Evolutionary conservation across 2,329 filamentous ascomycete species (phyloP), one percentile per base, ranked within the genome.

Genomic region (Trichophyton equinum): DNA sequence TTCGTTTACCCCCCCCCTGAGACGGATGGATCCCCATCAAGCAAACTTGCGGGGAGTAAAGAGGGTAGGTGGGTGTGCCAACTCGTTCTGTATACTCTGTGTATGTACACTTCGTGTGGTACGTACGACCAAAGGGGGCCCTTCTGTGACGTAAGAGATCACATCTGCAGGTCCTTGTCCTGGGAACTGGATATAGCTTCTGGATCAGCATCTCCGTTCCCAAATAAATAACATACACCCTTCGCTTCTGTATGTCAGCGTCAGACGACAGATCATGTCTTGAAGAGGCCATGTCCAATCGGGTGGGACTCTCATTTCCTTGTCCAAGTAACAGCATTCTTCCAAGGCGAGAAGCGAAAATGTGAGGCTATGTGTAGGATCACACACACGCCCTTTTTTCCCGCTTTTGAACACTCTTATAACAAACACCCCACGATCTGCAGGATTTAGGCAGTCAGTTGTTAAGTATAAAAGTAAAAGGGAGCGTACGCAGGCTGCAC

Each of bases 201-300:
- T 55, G 22, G n/a, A 27, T 47, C 27, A 30, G 33, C 33, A 38
- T 11, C 9, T 38, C 33, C 51, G 27, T 6, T 27, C 22, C 22
- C 8, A 15, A 55, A 11, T 55, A 22, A 55, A 33, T 9, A 30
- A 30, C 40, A 20, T 20, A 7, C n/a, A 22, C 40, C 40, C 40
- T 44, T 44, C 40, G 46, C 11, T 36, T 33, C 51, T n/a, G 51
- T 30, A 55, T n/a, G 51, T 36, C 51, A 55, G 51, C 15, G 27
- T n/a, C 15, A 36, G 51, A 55, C 51, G 51, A 55, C 51, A 27
- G 27, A 36, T 55, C 51, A 55, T 36, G 51, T 55, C 51, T 55
- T 5, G n/a, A n/a, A 30, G 22, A 36, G 33, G 0, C 1, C 30
- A 20, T 55, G 33, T 36, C 51, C 51, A 55, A 55, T 55, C 13